Percentiles rank a stretch among this genome's conserved stretches.
Conservation (phyloP, 2,329 filamentous ascomycete species). For the Xylaria sp. region DNA sequence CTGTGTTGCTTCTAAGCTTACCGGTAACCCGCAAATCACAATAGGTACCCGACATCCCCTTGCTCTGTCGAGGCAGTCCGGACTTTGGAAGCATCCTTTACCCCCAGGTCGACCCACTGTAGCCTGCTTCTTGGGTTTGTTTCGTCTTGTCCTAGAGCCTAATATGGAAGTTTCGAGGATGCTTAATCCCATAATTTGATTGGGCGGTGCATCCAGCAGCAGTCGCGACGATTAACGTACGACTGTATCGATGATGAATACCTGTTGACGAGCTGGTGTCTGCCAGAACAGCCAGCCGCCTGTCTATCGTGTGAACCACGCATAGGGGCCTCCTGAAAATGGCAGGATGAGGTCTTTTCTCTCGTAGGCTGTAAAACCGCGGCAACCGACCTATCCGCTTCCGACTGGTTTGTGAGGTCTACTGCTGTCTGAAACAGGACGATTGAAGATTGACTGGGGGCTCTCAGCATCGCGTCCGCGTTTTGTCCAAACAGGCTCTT, state of each 20-base stretch:
- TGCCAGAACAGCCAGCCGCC: neutral
- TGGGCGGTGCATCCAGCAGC: neutral
- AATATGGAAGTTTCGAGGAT: neutral
- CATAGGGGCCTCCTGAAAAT: too few species aligned
- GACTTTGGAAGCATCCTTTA: neutral
- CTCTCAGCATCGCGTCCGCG: neutral
- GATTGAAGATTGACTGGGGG: neutral
- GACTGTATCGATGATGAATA: neutral
- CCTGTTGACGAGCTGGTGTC: neutral
- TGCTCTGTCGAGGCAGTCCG: constrained; percentile 8
- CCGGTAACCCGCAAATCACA: too few species aligned
- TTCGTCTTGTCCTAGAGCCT: neutral
- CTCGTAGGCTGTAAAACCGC: neutral
- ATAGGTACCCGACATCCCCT: too few species aligned
- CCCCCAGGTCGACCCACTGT: neutral
- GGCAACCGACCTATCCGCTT: neutral
- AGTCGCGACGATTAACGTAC: neutral
- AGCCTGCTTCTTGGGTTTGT: neutral
- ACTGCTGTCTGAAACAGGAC: neutral
- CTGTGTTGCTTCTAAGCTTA: constrained; percentile 12
- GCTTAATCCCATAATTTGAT: neutral
- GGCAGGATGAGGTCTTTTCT: neutral
- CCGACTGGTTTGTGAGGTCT: neutral
- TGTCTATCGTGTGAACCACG: neutral
- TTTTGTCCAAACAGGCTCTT: neutral